These are phyloP conservation scores for Aristolochia fimbriata DNA, from an alignment of 164 flowering plant species.

Conservation along the genomic window DNA sequence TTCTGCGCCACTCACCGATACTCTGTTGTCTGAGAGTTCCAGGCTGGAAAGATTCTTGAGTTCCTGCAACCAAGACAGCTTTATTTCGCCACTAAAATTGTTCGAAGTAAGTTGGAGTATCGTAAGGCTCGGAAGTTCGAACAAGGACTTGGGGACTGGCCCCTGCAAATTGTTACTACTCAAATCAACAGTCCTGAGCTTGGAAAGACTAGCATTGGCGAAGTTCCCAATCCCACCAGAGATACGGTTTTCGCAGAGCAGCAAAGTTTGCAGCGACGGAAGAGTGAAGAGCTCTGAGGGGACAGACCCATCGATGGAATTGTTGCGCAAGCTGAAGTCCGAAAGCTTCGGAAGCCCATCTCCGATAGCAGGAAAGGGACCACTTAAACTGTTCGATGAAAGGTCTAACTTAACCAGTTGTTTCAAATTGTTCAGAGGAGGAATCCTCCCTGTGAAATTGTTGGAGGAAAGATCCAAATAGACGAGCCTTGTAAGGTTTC, in stretches of 20 bases:
- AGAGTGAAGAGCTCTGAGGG: constrained; percentile 30
- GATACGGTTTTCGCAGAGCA: constrained; percentile 26
- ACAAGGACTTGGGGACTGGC: constrained; percentile 20
- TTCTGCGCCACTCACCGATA: background rate
- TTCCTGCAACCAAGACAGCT: constrained; percentile 3
- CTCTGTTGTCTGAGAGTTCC: constrained; percentile 26
- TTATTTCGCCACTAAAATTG: constrained; percentile 21
- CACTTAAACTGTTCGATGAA: constrained; percentile 29
- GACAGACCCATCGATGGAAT: constrained; percentile 29
- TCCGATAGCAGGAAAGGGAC: constrained; percentile 31
- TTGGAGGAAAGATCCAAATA: constrained; percentile 31
- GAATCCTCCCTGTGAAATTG: constrained; percentile 8
- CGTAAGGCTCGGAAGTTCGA: constrained; percentile 11
- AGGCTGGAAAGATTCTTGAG: constrained; percentile 15
- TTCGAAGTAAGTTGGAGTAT: constrained; percentile 25
- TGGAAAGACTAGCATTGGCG: constrained; percentile 5
- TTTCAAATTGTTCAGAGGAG: constrained; percentile 15
- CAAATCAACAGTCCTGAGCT: constrained; percentile 13
- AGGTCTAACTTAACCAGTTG: constrained; percentile 34
- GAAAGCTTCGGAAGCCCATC: constrained; percentile 14
- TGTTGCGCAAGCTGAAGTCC: constrained; percentile 18
- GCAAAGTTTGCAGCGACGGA: constrained; percentile 20
- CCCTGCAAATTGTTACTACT: constrained; percentile 26
- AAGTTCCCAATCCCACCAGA: constrained; percentile 16
- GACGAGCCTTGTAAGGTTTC: constrained; percentile 17